Evolutionary conservation across 1,284 basidiomycete genomes (phyloP), one percentile per base, ranked within the genome.

Genomic region (Irpex sp.): DNA sequence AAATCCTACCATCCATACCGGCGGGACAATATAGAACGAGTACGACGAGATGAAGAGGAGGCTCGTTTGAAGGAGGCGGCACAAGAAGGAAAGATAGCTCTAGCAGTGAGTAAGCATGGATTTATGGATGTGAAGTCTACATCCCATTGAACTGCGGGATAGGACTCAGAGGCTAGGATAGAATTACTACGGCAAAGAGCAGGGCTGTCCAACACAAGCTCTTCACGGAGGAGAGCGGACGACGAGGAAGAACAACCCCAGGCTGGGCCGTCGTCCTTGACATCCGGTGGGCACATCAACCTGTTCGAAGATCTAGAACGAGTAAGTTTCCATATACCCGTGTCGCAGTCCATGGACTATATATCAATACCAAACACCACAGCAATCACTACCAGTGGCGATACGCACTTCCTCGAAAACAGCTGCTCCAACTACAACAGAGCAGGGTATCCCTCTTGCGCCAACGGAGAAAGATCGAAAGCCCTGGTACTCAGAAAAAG

Each of bases 1-100:
- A 95, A 95, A 74, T 93, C 91, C 2, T 94, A 94, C 73, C 93
- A 94, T 70, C 93, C 91, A 0, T 94, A 94, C 73, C 81, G 92
- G 58, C 77, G 86, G 54, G 92, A 94, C 72, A 95, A 95, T 71
- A 91, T 94, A 64, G 92, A 92, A 66, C 82, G 84, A 21, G 93
- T 95, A 0, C 79, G 85, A 5, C 76, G 74, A 62, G 93, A 95
- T 82, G 93, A 95, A 77, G 92, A 91, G 71, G 89, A 88, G 70
- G 92, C 91, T n/a, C 77, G 78, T 2, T 74, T 76, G 37, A 80
- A 88, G 62, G 87, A 91, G 67, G 85, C 82, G 7, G 80, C 83
- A 63, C 85, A 88, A 70, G 89, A 92, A 64, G 90, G 87, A 1
- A 77, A 86, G 60, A 84, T 91, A 73, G 78, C 86, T 75, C 78